Conservation (phyloP, 352 stramenopile genomes). For the Pythium aquatile region DNA sequence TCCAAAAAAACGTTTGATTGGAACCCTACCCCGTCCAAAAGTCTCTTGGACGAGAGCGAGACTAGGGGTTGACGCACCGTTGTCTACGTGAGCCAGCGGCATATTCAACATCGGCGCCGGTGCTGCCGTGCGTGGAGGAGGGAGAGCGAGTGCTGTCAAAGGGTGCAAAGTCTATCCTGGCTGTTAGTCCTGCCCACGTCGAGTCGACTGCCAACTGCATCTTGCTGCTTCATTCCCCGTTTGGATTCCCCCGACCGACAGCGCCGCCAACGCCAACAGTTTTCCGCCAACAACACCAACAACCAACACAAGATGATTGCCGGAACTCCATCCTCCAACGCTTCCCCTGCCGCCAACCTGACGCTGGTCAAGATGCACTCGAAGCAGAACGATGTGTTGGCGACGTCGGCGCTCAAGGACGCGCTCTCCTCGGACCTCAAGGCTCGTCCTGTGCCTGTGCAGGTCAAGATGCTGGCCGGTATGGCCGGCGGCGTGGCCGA, state of each 20-base stretch:
- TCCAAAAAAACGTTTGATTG: constrained; percentile 22
- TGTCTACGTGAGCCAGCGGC: constrained; percentile 14
- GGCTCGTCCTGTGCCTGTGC: constrained; percentile 60
- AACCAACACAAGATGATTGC: constrained; percentile 2
- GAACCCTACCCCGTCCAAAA: constrained; percentile 17
- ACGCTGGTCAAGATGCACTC: constrained; percentile 32
- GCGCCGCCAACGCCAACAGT: constrained; percentile 20
- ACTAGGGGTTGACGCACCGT: constrained; percentile 26
- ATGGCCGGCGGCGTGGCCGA: constrained; percentile 87
- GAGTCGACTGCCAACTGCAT: constrained; percentile 7
- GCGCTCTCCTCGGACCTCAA: constrained; percentile 72
- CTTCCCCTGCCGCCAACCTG: constrained; percentile 22
- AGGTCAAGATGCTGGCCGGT: constrained; percentile 85
- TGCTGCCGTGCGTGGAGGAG: constrained; percentile 14
- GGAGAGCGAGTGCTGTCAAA: constrained; percentile 12
- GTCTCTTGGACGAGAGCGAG: constrained; percentile 7
- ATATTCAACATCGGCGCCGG: constrained; percentile 26
- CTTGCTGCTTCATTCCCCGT: constrained; percentile 38
- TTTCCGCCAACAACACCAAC: background rate
- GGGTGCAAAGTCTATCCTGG: constrained; percentile 8
- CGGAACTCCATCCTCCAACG: constrained; percentile 13
- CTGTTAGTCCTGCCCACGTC: background rate
- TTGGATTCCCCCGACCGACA: constrained; percentile 29
- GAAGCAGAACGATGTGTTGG: constrained; percentile 37
- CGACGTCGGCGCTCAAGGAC: constrained; percentile 77